phyloP scores from a whole-genome alignment of 2,329 filamentous ascomycete species.

The Exserohilum turcica region DNA sequence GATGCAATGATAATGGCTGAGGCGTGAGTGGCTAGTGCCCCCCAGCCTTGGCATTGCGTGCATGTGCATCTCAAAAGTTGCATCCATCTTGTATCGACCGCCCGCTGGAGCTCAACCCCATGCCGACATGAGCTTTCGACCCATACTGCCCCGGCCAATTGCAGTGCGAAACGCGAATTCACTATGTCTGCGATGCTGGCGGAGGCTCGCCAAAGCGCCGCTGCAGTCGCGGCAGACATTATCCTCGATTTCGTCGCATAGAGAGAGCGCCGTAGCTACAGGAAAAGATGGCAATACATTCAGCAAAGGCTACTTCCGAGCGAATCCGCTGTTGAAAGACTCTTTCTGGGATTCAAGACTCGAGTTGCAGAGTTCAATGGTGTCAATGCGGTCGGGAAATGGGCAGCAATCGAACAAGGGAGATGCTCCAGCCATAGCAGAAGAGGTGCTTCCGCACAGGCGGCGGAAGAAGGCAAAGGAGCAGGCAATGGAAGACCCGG shows the following conservation, averaged over 20 bases:
- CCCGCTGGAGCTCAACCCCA: conserved; percentile 12
- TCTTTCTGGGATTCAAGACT: conserved; percentile 36
- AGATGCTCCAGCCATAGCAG: conserved; percentile 15
- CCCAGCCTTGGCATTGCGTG: conserved; percentile 10
- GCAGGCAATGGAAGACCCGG: conserved; percentile 17
- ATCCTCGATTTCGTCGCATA: conserved; percentile 32
- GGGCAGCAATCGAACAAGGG: conserved; percentile 15
- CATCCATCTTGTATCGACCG: not conserved
- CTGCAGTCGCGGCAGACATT: conserved; percentile 33
- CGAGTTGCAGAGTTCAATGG: conserved; percentile 41
- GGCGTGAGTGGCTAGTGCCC: conserved; percentile 8
- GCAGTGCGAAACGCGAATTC: conserved; percentile 34
- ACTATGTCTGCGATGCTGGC: conserved; percentile 45
- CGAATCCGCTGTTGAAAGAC: conserved; percentile 43
- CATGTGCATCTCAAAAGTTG: conserved; percentile 13
- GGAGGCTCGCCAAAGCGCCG: conserved; percentile 31
- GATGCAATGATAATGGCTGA: not conserved
- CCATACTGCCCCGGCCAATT: conserved; percentile 37
- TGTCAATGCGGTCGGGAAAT: conserved; percentile 13
- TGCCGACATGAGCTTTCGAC: conserved; percentile 47
- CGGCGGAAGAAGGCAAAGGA: conserved; percentile 41
- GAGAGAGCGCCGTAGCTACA: conserved; percentile 36
- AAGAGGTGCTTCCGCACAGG: conserved; percentile 44
- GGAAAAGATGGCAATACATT: conserved; percentile 41
- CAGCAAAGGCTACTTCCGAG: conserved; percentile 48